Percentiles rank a stretch among this genome's conserved stretches.
phyloP scores from a whole-genome alignment of 257 asterid genomes.

The Capsicum baccatum region DNA sequence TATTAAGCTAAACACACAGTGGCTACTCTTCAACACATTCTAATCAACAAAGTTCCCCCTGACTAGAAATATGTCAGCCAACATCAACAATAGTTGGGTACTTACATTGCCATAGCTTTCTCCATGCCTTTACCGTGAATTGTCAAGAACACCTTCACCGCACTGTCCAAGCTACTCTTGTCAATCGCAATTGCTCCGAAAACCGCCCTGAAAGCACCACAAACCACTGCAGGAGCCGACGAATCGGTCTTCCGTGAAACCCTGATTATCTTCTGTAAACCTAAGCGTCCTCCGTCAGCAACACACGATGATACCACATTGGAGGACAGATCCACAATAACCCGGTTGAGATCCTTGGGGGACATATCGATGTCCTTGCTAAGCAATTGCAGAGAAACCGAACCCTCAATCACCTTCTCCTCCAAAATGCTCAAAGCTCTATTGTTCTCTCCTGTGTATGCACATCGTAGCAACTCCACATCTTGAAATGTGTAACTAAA shows the following conservation, averaged over 20 bases:
- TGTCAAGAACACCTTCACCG: constrained; percentile 45
- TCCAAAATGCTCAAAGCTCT: constrained; percentile 72
- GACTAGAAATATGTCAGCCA: not conserved
- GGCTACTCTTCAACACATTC: not conserved
- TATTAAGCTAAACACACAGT: not conserved
- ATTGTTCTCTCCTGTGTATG: constrained; percentile 83
- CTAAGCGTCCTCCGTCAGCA: constrained; percentile 56
- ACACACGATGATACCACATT: constrained; percentile 64
- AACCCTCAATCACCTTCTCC: constrained; percentile 52
- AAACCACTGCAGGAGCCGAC: constrained; percentile 65
- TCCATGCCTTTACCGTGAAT: constrained; percentile 40
- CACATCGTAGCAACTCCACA: constrained; percentile 60
- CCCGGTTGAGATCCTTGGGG: constrained; percentile 57
- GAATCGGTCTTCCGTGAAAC: constrained; percentile 63
- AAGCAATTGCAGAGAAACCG: constrained; percentile 46
- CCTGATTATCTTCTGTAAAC: constrained; percentile 68
- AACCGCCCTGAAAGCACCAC: constrained; percentile 78
- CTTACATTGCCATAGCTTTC: constrained; percentile 49
- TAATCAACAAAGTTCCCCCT: not conserved
- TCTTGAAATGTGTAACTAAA: constrained; percentile 63
- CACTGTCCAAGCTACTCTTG: constrained; percentile 57
- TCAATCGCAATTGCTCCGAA: constrained; percentile 78
- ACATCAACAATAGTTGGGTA: constrained; percentile 28
- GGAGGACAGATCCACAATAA: constrained; percentile 45
- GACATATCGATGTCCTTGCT: constrained; percentile 54